These are phyloP conservation scores for Wickerhamomyces pijperi DNA, from an alignment of 805 yeast species.

Conservation along the genomic window DNA sequence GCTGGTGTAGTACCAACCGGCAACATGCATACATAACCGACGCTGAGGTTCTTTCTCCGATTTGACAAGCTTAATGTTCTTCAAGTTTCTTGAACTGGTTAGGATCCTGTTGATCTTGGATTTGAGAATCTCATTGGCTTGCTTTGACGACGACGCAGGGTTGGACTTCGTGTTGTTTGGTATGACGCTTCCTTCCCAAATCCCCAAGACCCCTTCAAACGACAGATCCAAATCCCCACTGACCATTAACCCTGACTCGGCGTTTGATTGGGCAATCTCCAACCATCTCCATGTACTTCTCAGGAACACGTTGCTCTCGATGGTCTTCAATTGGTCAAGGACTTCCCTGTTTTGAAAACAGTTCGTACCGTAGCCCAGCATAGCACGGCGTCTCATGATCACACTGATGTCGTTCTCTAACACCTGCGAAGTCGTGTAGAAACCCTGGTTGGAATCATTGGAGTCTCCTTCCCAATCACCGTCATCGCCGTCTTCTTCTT, in stretches of 20 bases:
- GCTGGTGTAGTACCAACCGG: slow-evolving; percentile 83
- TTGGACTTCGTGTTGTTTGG: slow-evolving; percentile 24
- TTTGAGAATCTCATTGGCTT: slow-evolving; percentile 9
- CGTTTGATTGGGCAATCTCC: slow-evolving; percentile 54
- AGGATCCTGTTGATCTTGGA: slow-evolving; percentile 22
- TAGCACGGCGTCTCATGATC: slow-evolving; percentile 61
- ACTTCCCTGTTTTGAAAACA: slow-evolving; percentile 52
- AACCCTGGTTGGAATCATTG: slow-evolving; percentile 13
- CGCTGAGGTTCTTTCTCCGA: slow-evolving; percentile 54
- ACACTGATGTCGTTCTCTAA: slow-evolving; percentile 65
- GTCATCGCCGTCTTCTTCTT: slow-evolving; percentile 3
- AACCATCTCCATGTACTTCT: slow-evolving; percentile 91
- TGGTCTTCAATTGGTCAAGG: slow-evolving; percentile 39
- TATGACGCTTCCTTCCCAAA: slow-evolving; percentile 72
- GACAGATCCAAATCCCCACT: slow-evolving; percentile 69
- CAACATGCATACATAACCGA: slow-evolving; percentile 66
- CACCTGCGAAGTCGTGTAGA: slow-evolving; percentile 29
- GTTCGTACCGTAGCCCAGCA: slow-evolving; percentile 60
- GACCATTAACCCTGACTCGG: slow-evolving; percentile 54
- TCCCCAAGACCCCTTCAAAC: slow-evolving; percentile 77
- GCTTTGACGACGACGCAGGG: too few relatives aligned
- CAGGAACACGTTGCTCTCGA: slow-evolving; percentile 42
- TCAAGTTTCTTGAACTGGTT: slow-evolving; percentile 19
- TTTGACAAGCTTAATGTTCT: slow-evolving; percentile 20
- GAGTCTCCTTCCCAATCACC: slow-evolving; percentile 14